Evolutionary conservation across 2,329 filamentous ascomycete species (phyloP), one percentile per base, ranked within the genome.

Genomic region (Pleurostoma richardsiae): DNA sequence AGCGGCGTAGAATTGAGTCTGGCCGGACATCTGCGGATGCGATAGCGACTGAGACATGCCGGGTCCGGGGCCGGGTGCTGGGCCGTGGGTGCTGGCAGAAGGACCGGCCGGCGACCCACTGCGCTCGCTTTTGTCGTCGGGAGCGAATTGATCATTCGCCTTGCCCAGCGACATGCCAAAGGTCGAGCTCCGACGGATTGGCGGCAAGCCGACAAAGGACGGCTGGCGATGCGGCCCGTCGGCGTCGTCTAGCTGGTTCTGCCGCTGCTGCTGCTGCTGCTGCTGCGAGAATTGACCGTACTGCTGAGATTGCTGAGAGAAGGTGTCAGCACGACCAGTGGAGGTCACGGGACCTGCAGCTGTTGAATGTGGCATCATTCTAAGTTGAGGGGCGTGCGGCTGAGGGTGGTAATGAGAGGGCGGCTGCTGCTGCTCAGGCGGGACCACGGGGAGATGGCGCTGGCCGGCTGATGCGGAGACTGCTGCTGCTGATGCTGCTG

Each of bases 131-230:
- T 64, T 61, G 19, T 61, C 58, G 4, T 62, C 49, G 4, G 64
- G 58, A 48, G 64, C 58, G 29, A 57, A 59, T 19, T 19, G 19
- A 41, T 62, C 63, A 8, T 56, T 56, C 6, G 64, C 66, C 47
- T 64, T 68, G 33, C 60, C 60, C 46, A 76, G 53, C 19, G 57
- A 59, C 30, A 72, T 55, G 39, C 74, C 74, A 59, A 84, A 79
- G 4, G 76, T 78, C 11, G 80, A 83, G 10, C 71, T 73, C 30
- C 78, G 71, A 41, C 78, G 72, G 48, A 84, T 81, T 2, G 77
- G 78, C 3, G 81, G 80, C 36, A 85, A 60, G 1, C 77, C 77
- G 27, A 74, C 65, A 51, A 83, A 83, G 1, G 77, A 80, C 2
- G 73, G 67, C 8, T 70, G 64, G 30, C 73, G 68, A 38, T 69